These are phyloP conservation scores for Fusarium longipes DNA, from an alignment of 2,329 filamentous ascomycete species.

Conservation along the genomic window DNA sequence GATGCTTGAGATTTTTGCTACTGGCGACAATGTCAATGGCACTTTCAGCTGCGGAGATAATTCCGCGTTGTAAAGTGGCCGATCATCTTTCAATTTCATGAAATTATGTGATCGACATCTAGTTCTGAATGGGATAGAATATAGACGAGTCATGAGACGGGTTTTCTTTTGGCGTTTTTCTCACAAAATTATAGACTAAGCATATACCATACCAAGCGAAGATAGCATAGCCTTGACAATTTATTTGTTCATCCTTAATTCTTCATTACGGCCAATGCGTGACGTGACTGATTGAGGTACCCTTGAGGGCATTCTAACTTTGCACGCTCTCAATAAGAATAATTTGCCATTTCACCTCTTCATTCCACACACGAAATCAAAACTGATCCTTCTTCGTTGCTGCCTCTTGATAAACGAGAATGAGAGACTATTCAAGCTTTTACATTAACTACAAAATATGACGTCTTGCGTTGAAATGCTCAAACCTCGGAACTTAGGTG, in stretches of 20 bases:
- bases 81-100: background rate
- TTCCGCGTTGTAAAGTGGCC: background rate
- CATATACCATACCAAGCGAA: constrained; percentile 8
- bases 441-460: too few relatives aligned
- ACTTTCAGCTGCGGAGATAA: constrained; percentile 30
- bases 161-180: background rate
- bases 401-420: too few relatives aligned
- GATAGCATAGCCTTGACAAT: constrained; percentile 2
- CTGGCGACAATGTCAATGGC: constrained; percentile 4
- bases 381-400: too few relatives aligned
- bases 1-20: constrained; percentile 26
- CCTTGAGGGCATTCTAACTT: too few relatives aligned
- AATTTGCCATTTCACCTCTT: too few relatives aligned
- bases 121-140: background rate
- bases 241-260: background rate
- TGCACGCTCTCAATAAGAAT: too few relatives aligned
- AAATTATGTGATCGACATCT: background rate
- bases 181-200: background rate
- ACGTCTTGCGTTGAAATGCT: too few relatives aligned
- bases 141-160: background rate
- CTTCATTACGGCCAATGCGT: too few relatives aligned
- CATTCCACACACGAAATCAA: too few relatives aligned
- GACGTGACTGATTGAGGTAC: too few relatives aligned
- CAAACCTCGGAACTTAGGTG: fast-evolving
- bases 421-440: too few relatives aligned